Evolutionary conservation across 805 yeast genomes (phyloP).

Genomic region (Kodamaea nitidulidarum): DNA sequence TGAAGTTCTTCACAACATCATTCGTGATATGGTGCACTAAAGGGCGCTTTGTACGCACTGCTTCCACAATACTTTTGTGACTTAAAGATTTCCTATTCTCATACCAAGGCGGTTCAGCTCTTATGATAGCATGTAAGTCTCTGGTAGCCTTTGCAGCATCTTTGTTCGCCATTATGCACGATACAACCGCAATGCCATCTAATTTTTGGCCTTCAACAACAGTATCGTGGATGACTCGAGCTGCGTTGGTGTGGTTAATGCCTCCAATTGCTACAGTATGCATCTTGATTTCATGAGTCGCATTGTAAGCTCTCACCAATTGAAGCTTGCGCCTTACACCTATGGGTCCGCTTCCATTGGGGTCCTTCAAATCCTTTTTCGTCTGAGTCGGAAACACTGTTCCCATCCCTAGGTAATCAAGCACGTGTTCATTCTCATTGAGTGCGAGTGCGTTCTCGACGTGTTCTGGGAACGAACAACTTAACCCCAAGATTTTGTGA

Average conservation of each 20-base stretch:
- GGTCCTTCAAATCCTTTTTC: slow-evolving; percentile 52
- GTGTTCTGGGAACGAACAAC: slow-evolving; percentile 61
- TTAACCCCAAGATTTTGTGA: slow-evolving; percentile 73
- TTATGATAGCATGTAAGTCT: slow-evolving; percentile 22
- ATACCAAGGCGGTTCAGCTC: not conserved
- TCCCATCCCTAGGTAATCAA: slow-evolving; percentile 85
- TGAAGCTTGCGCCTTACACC: slow-evolving; percentile 57
- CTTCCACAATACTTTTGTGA: slow-evolving; percentile 6
- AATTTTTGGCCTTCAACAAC: slow-evolving; percentile 43
- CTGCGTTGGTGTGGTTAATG: slow-evolving; percentile 58
- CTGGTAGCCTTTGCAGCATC: slow-evolving; percentile 52
- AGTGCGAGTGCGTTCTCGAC: slow-evolving; percentile 41
- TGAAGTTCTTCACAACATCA: slow-evolving; percentile 80
- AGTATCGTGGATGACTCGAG: slow-evolving; percentile 51
- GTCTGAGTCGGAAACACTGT: slow-evolving; percentile 73
- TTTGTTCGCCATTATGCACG: slow-evolving; percentile 68
- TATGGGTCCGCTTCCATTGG: slow-evolving; percentile 53
- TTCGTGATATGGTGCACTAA: slow-evolving; percentile 86
- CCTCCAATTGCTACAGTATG: slow-evolving; percentile 82
- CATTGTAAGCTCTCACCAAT: slow-evolving; percentile 32
- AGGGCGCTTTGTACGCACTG: slow-evolving; percentile 40
- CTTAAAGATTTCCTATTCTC: not conserved
- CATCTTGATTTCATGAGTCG: slow-evolving; percentile 33
- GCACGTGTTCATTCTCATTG: slow-evolving; percentile 35
- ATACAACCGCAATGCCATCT: slow-evolving; percentile 88